Base-by-base conservation (phyloP, 306 rosid genomes). In the Casuarina equisetifolia region DNA sequence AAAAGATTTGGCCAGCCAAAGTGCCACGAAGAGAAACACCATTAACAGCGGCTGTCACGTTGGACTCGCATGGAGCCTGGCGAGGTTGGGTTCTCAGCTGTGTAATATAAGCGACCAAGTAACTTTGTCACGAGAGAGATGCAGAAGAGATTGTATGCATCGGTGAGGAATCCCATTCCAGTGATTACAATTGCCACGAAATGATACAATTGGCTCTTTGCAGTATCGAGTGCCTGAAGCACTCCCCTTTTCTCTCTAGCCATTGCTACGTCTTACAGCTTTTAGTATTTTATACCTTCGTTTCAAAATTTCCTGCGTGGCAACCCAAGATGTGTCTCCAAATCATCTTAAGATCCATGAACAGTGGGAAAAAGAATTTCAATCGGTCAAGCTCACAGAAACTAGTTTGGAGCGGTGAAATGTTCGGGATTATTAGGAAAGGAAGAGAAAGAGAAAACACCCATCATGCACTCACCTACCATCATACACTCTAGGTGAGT, bases 131-230 rank as follows among this genome's bases (percentile, higher is more conserved):
- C 32, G 1, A 25, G 85, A 38, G 89, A 80, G 83, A 90, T 89
- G 15, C 88, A 80, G 80, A 90, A 92, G 57, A 90, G 91, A 76
- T 86, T 92, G 55, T 90, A 92, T 35, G 97, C 86, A 25, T 92
- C 93, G 48, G 97, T 81, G 92, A 90, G 90, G 53, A 92, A 89
- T 2, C 97, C 93, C 97, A 92, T 90, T 50, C 97, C 93, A 10
- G 96, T 92, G 51, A 92, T 79, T 42, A 89, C 84, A 20, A 92
- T 90, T 57, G 96, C 97, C 76, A 89, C 89, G 91, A 89, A 90
- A 74, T 92, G 97, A 77, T 90, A 92, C 51, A 79, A 85, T n/a
- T 92, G 96, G 5, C 90, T 92, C 72, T 17, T 87, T 1, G 97
- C 96, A 1, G 83, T 42, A 84, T 92, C 97, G 0, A 92, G 93